Evolutionary conservation across 306 rosid species (phyloP).

Genomic region (Benincasa hispida): DNA sequence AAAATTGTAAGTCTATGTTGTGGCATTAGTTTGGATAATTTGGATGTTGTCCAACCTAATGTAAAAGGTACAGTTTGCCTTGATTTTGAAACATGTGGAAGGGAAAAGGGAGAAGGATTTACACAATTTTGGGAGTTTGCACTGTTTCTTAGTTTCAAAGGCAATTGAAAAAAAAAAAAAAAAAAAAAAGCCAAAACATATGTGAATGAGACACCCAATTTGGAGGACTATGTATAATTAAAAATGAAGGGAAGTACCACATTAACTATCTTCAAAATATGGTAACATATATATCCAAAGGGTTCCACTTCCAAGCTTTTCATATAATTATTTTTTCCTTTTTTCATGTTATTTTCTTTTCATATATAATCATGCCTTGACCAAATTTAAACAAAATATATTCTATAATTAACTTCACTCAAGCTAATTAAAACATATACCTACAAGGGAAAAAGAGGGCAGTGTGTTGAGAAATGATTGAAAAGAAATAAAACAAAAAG

Average conservation of each 20-base stretch:
- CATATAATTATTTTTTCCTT: not conserved
- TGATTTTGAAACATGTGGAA: not conserved
- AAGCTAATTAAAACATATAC: not conserved
- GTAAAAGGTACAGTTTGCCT: not conserved
- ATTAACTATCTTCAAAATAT: not conserved
- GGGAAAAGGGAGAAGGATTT: no score
- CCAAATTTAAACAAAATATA: not conserved
- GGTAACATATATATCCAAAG: not conserved
- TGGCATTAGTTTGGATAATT: no score
- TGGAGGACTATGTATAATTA: not conserved
- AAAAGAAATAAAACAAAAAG: no score
- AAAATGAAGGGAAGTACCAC: not conserved
- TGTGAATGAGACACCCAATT: not conserved
- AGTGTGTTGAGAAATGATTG: no score
- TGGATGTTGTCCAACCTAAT: not conserved
- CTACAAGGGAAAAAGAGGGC: not conserved
- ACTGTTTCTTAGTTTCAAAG: conserved; percentile 1
- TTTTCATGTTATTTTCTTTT: no score
- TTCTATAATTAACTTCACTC: not conserved
- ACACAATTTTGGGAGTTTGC: not conserved
- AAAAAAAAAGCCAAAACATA: not conserved
- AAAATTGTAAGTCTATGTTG: no score
- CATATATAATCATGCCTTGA: not conserved
- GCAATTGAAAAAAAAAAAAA: not conserved
- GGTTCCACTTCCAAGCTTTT: not conserved